Base-by-base conservation (phyloP, 192 early-diverging fungal genomes). In the Coemansia sp. region DNA sequence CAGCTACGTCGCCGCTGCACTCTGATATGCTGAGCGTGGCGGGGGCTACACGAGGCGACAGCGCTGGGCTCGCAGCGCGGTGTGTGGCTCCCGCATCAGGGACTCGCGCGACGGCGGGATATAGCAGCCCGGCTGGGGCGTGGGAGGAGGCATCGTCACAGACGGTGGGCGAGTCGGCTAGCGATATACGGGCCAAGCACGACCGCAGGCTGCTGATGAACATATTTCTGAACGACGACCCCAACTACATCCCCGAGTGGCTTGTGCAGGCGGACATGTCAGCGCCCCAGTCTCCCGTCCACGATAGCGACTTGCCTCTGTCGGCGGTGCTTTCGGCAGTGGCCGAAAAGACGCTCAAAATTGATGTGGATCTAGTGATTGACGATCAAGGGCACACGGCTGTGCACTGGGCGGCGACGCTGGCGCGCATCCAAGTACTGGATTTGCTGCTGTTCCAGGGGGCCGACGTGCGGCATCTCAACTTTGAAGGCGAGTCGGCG, bases 311-410 rank as follows among this genome's bases (percentile, higher is more conserved):
- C 41, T 16, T 33, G 13, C 62, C 53, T 7, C 49, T 53, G 16
- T 41, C 71, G 9, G 57, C 27, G 6, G 57, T 58, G 57, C 57
- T 58, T 6, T 34, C 57, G 31, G 57, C 31, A 5, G 57, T 58
- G 33, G 31, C 57, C 2, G 57, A 34, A 18, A 58, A 58, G 31
- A 58, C 29, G 31, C 29, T 34, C 57, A 89, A 89, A 41, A 79
- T 95, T 24, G 89, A 97, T 44, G 80, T 94, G 31, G 90, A 98
- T 73, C 72, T 96, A 29, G 82, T 90, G 3, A 94, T 99, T 64
- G 98, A 99, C 66, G 95, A 96, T 50, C 94, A 94, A 49, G 97
- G 97, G 13, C 95, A 99, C 79, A 94, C 95, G 0, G 88, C 95
- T 2, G 80, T 98, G 9, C 98, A 99, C 69, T 99, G 97, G 97